These are phyloP conservation scores for Alternaria infectoria DNA, from an alignment of 2,329 filamentous ascomycete genomes.

Conservation along the genomic window DNA sequence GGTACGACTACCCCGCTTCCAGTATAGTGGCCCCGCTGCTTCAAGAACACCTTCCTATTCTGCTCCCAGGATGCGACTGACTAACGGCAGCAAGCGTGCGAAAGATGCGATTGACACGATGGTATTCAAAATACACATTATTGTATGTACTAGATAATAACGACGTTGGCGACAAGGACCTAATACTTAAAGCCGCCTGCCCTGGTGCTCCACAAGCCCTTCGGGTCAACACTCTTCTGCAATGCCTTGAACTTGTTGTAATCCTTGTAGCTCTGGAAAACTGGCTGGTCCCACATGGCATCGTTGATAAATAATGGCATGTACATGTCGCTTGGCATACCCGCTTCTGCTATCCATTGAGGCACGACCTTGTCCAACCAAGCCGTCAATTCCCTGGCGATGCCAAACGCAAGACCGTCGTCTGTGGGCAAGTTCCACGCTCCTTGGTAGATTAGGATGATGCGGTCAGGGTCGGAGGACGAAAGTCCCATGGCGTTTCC, in stretches of 20 bases:
- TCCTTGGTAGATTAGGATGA: constrained; percentile 30
- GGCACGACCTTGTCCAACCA: constrained; percentile 32
- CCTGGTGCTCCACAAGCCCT: constrained; percentile 28
- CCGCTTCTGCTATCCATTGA: constrained; percentile 29
- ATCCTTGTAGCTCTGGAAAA: constrained; percentile 25
- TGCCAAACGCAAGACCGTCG: constrained; percentile 15
- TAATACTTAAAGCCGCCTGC: constrained; percentile 32
- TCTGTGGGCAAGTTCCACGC: constrained; percentile 22
- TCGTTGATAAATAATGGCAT: constrained; percentile 34
- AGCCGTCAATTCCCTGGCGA: constrained; percentile 25
- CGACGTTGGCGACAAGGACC: neutral
- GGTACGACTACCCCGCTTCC: constrained; percentile 15
- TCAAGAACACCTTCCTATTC: constrained; percentile 14
- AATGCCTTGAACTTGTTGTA: constrained; percentile 27
- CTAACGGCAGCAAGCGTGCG: neutral
- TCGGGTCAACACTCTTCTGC: constrained; percentile 27
- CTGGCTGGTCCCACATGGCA: constrained; percentile 29
- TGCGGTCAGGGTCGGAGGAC: constrained; percentile 25
- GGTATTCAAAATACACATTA: neutral
- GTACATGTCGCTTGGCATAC: constrained; percentile 21
- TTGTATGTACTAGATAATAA: neutral
- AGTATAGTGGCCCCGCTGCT: constrained; percentile 8
- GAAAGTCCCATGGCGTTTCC: constrained; percentile 35
- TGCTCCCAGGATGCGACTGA: neutral
- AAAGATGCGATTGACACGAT: neutral